These are phyloP conservation scores for Phoma herbarum DNA, from an alignment of 2,329 filamentous ascomycete genomes.

Conservation along the genomic window DNA sequence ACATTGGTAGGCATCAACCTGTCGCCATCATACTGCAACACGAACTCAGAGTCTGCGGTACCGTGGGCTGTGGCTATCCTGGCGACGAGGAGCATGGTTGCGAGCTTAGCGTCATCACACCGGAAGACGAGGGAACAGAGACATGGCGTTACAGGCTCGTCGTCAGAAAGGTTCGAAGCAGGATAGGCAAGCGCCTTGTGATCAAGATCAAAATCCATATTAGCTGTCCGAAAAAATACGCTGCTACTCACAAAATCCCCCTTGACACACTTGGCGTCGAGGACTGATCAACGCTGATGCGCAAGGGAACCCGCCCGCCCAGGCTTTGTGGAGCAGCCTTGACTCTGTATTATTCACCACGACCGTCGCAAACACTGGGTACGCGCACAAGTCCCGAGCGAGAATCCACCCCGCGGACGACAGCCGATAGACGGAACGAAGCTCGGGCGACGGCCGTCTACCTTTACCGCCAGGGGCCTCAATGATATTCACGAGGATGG, in stretches of 20 bases:
- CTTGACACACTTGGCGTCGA: conserved; percentile 7
- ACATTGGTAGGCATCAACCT: conserved; percentile 4
- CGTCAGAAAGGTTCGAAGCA: conserved; percentile 10
- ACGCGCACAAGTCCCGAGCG: conserved; percentile 17
- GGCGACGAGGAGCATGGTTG: conserved; percentile 18
- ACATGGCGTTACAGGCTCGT: conserved; percentile 13
- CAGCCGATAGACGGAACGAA: conserved; percentile 17
- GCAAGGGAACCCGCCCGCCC: conserved; percentile 26
- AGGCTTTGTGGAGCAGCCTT: conserved; percentile 28
- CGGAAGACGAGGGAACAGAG: conserved; percentile 21
- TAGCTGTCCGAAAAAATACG: conserved; percentile 16
- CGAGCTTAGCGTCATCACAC: conserved; percentile 19
- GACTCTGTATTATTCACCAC: conserved; percentile 19
- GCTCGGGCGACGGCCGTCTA: conserved; percentile 16
- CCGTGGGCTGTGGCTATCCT: conserved; percentile 9
- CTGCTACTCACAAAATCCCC: conserved; percentile 19
- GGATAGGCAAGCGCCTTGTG: conserved; percentile 24
- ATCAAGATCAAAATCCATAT: conserved; percentile 22
- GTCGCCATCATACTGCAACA: conserved; percentile 24
- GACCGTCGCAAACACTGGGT: conserved; percentile 23
- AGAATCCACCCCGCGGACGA: conserved; percentile 23
- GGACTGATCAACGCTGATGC: too few relatives aligned
- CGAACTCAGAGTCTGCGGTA: conserved; percentile 5
- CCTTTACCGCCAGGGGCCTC: conserved; percentile 28
- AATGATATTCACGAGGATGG: conserved; percentile 22